Evolutionary conservation across 352 stramenopile species (phyloP), one percentile per base, ranked within the genome.

Genomic region (Pythium chondricola): DNA sequence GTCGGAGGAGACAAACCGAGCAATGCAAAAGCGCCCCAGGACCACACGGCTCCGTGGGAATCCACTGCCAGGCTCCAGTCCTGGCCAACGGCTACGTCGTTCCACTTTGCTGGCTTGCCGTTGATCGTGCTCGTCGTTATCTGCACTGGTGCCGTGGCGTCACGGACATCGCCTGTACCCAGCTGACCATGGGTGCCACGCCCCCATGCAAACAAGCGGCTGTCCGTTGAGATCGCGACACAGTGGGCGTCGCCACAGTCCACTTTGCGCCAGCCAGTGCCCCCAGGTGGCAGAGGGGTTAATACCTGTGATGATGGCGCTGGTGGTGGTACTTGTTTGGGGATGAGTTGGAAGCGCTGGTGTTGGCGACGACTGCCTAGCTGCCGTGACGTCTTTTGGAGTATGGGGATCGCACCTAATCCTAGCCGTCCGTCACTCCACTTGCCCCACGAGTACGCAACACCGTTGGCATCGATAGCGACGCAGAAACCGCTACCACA

Each of bases 401-500:
- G 52, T 21, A 85, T 63, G 8, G 77, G 80, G 24, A 83, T 83
- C 18, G 37, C 47, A 2, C 80, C 80, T 10, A 92, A 70, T 13
- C 80, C 80, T n/a, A 89, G 73, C 13, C 80, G 73, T 0, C 80
- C 80, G 21, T 89, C 64, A 36, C 69, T 67, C 67, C 68, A 92
- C 39, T 85, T 88, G 2, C 80, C 80, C 87, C 88, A 97, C 3
- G 70, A 67, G 35, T 79, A 94, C 0, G 90, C 75, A 24, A 70
- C 36, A 0, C 88, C 85, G 6, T 60, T 52, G 5, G 58, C 36
- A 4, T 56, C 59, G 4, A 95, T 32, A 9, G 81, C 85, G 20
- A 96, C 46, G 16, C 67, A 83, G 51, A 96, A 97, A 1, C 79
- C 85, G 46, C 78, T 79, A 1, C 87, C 87, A 35, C 74, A 88